phyloP scores from a whole-genome alignment of 768 basidiomycete genomes.

The Mycena albidolilacea region DNA sequence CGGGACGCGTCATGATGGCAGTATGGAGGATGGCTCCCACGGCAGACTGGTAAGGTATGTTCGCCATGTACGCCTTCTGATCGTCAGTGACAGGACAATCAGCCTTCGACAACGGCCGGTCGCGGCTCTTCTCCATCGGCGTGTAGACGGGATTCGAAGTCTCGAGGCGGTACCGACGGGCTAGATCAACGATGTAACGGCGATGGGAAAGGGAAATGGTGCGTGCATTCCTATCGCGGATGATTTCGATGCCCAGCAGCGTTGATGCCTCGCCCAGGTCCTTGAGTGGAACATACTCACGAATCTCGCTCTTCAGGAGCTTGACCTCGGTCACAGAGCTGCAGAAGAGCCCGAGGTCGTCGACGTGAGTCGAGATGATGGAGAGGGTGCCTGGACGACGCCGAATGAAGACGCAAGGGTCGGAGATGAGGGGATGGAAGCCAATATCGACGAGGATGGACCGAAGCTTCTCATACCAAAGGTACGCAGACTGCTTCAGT shows the following conservation, averaged over 20 bases:
- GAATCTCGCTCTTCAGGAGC: background rate
- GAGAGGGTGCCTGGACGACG: background rate
- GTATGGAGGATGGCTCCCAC: background rate
- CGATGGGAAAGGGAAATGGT: background rate
- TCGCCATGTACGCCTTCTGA: background rate
- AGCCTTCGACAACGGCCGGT: background rate
- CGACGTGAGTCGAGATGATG: background rate
- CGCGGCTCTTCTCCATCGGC: background rate
- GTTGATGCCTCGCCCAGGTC: slow-evolving; percentile 9
- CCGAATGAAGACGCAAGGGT: slow-evolving; percentile 1
- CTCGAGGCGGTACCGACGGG: background rate
- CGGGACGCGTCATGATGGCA: too few relatives aligned
- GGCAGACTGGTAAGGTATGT: background rate
- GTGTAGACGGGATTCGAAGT: background rate
- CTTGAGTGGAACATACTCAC: slow-evolving; percentile 3
- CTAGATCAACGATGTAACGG: background rate
- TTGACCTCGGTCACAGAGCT: background rate
- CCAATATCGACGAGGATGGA: background rate
- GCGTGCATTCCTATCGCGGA: background rate
- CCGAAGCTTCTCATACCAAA: background rate
- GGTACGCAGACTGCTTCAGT: slow-evolving; percentile 2
- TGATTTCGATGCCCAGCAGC: slow-evolving; percentile 2
- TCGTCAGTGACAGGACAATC: background rate
- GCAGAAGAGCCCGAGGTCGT: slow-evolving; percentile 2
- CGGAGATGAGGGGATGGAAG: background rate